These are phyloP conservation scores for Cadophora malorum DNA, from an alignment of 2,329 filamentous ascomycete species.

Conservation along the genomic window DNA sequence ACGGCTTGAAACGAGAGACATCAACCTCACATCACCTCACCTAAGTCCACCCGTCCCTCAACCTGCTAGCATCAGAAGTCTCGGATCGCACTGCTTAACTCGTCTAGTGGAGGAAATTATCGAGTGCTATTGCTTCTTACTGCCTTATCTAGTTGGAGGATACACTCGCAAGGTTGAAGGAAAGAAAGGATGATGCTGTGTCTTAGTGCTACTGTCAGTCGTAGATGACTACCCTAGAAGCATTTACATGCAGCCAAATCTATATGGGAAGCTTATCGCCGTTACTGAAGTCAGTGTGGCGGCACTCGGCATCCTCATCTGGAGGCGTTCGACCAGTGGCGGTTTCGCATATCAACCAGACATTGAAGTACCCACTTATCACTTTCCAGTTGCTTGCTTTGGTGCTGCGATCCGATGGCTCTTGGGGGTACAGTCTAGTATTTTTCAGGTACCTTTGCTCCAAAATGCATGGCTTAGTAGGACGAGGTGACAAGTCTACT, in stretches of 20 bases:
- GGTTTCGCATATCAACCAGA: constrained; percentile 6
- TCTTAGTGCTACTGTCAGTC: neutral
- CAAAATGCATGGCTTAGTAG: constrained; percentile 14
- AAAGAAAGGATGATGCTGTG: neutral
- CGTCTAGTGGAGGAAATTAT: neutral
- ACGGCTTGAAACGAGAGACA: constrained; percentile 5
- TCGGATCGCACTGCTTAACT: neutral
- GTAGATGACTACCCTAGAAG: neutral
- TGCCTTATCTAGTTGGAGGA: neutral
- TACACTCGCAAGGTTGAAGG: neutral
- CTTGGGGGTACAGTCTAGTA: neutral
- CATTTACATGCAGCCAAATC: constrained; percentile 8
- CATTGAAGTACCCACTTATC: neutral
- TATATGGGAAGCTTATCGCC: neutral
- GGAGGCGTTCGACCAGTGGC: constrained; percentile 13
- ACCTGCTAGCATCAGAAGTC: neutral
- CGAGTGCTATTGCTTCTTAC: neutral
- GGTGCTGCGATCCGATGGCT: neutral
- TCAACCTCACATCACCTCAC: constrained; percentile 4
- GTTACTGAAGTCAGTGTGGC: constrained; percentile 12
- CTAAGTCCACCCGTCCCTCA: constrained; percentile 4
- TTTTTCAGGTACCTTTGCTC: constrained; percentile 1
- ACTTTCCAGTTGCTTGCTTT: neutral
- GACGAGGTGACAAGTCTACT: constrained; percentile 24
- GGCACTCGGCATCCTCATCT: constrained; percentile 8